These are phyloP conservation scores for Durio zibethinus DNA, from an alignment of 345 rosid genomes.

Conservation along the genomic window DNA sequence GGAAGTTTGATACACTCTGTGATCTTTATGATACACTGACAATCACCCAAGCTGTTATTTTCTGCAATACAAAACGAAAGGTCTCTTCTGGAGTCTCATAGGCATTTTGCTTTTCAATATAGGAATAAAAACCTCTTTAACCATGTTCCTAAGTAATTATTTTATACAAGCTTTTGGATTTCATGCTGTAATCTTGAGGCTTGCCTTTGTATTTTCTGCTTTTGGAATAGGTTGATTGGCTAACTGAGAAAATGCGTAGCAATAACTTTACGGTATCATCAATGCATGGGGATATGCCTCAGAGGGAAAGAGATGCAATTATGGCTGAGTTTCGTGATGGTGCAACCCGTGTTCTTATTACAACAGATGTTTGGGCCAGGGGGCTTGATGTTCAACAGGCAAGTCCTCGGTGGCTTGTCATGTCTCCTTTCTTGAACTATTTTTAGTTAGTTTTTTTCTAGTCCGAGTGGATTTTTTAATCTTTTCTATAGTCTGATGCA, in stretches of 20 bases:
- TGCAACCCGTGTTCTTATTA: slow-evolving; percentile 86
- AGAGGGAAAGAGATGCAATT: slow-evolving; percentile 91
- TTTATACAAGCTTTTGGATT: background rate
- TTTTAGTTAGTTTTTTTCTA: background rate
- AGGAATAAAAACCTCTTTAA: background rate
- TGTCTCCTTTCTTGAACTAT: background rate
- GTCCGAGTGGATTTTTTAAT: background rate
- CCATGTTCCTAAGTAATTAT: background rate
- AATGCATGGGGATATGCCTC: slow-evolving; percentile 99
- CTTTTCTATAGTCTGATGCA: background rate
- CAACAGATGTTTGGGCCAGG: slow-evolving; percentile 99
- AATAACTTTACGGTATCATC: slow-evolving; percentile 89
- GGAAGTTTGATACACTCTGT: slow-evolving; percentile 95
- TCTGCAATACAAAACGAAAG: slow-evolving; percentile 97
- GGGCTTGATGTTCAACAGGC: slow-evolving; percentile 98
- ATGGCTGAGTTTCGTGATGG: slow-evolving; percentile 80
- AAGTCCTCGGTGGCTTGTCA: slow-evolving; percentile 13
- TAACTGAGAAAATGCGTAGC: slow-evolving; percentile 94
- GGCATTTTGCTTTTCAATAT: background rate
- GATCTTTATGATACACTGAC: slow-evolving; percentile 95
- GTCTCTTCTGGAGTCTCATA: slow-evolving; percentile 24
- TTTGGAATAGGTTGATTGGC: slow-evolving; percentile 84
- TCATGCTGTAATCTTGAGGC: background rate
- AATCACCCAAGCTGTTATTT: slow-evolving; percentile 91
- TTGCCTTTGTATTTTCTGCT: background rate